Evolutionary conservation across 192 early-diverging fungal species (phyloP).

Genomic region (Entophlyctis luteolus): DNA sequence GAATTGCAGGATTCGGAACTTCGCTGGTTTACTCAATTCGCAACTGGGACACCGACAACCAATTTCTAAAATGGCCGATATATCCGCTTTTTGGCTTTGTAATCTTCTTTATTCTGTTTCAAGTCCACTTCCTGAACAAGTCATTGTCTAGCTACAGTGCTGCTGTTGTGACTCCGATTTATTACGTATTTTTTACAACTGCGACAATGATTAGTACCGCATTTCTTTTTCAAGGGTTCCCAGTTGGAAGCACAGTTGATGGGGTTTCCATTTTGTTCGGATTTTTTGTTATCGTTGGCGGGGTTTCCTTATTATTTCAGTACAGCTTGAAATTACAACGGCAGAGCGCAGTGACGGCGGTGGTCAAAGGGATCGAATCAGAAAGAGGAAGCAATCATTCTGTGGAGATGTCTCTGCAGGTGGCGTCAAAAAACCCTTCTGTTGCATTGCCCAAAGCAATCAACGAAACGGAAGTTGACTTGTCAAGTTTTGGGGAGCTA

Average conservation of each 20-base stretch:
- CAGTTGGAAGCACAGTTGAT: slow-evolving; percentile 37
- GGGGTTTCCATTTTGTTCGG: slow-evolving; percentile 51
- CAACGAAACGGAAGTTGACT: not conserved
- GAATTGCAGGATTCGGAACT: slow-evolving; percentile 48
- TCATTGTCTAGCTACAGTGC: slow-evolving; percentile 62
- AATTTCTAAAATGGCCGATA: slow-evolving; percentile 51
- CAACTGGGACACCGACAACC: slow-evolving; percentile 46
- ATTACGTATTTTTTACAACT: slow-evolving; percentile 66
- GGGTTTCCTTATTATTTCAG: slow-evolving; percentile 53
- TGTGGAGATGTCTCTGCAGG: no score
- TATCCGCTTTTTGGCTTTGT: slow-evolving; percentile 55
- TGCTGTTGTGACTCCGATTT: slow-evolving; percentile 66
- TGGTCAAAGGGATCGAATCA: slow-evolving; percentile 1
- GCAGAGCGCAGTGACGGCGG: slow-evolving; percentile 28
- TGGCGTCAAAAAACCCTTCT: not conserved
- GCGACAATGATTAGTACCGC: slow-evolving; percentile 59
- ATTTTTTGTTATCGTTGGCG: slow-evolving; percentile 59
- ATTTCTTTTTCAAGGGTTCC: slow-evolving; percentile 63
- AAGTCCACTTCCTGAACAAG: slow-evolving; percentile 67
- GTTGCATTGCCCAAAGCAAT: not conserved
- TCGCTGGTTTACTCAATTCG: slow-evolving; percentile 50
- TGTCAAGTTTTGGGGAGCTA: not conserved
- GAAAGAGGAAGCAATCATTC: not conserved
- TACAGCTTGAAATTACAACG: slow-evolving; percentile 38
- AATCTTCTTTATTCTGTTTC: slow-evolving; percentile 42